Evolutionary conservation across 495 filamentous ascomycete species (phyloP).

Genomic region (Neurospora sp.): DNA sequence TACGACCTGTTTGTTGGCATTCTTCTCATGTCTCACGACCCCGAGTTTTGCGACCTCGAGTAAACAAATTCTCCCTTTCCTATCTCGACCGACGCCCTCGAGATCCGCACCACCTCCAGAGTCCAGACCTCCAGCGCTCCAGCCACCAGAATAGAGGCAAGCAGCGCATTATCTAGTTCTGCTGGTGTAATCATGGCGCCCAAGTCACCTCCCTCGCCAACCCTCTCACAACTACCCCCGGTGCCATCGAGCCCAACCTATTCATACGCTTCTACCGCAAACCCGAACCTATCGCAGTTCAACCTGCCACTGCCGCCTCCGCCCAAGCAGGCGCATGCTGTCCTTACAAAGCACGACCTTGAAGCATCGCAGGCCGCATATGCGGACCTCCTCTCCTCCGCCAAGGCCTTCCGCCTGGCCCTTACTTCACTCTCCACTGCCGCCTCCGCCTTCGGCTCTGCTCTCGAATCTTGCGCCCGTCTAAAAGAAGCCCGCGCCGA

Average conservation of each 20-base stretch:
- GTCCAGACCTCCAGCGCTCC: neutral
- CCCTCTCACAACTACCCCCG: conserved; percentile 38
- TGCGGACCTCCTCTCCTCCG: conserved; percentile 45
- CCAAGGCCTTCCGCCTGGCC: conserved; percentile 49
- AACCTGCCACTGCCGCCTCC: conserved; percentile 49
- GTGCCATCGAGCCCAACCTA: conserved; percentile 48
- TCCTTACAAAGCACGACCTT: conserved; percentile 51
- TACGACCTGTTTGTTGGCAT: neutral
- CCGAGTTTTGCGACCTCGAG: neutral
- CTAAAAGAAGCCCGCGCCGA: conserved; percentile 50
- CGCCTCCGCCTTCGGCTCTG: conserved; percentile 49
- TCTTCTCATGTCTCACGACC: neutral
- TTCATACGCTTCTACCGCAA: conserved; percentile 50
- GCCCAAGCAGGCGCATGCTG: conserved; percentile 41
- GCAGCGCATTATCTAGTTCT: neutral
- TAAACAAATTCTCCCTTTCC: neutral
- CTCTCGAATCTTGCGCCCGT: conserved; percentile 53
- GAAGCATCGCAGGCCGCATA: conserved; percentile 49
- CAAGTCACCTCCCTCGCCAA: conserved; percentile 33
- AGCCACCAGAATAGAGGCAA: neutral
- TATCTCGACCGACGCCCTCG: neutral
- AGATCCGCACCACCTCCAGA: neutral
- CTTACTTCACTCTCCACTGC: conserved; percentile 46
- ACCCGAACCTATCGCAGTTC: conserved; percentile 40
- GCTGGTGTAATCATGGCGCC: conserved; percentile 9